phyloP scores from a whole-genome alignment of 2,329 filamentous ascomycete genomes.

The Emergomyces pasteurianus region DNA sequence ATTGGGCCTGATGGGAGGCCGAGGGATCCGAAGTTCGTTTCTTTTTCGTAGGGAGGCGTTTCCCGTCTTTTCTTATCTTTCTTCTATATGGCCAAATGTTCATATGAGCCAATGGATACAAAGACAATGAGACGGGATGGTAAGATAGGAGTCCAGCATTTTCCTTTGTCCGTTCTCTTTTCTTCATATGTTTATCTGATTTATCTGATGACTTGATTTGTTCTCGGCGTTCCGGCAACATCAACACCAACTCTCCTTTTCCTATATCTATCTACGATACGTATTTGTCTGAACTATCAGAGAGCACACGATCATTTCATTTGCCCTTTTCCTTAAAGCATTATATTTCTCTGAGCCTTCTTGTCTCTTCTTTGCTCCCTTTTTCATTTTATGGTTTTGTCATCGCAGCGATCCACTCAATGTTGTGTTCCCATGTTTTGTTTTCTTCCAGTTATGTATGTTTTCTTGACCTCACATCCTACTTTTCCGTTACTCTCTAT shows the following conservation, averaged over 20 bases:
- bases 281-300: background rate
- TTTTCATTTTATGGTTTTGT: background rate
- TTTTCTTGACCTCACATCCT: background rate
- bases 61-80: too few species aligned
- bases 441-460: background rate
- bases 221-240: background rate
- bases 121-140: background rate
- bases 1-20: constrained; percentile 82
- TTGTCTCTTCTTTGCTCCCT: background rate
- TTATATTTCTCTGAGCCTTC: background rate
- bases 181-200: constrained; percentile 2
- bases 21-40: constrained; percentile 88
- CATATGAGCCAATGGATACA: background rate
- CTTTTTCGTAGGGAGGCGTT: constrained; percentile 54
- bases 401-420: background rate
- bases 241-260: background rate
- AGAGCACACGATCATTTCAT: background rate
- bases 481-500: background rate
- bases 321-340: background rate
- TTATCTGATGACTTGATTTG: background rate
- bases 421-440: background rate
- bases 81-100: too few species aligned
- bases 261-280: background rate
- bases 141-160: background rate
- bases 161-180: constrained; percentile 4